Evolutionary conservation across 805 yeast species (phyloP), one percentile per base, ranked within the genome.

Genomic region (Sugiyamaella boreocaroliniensis): DNA sequence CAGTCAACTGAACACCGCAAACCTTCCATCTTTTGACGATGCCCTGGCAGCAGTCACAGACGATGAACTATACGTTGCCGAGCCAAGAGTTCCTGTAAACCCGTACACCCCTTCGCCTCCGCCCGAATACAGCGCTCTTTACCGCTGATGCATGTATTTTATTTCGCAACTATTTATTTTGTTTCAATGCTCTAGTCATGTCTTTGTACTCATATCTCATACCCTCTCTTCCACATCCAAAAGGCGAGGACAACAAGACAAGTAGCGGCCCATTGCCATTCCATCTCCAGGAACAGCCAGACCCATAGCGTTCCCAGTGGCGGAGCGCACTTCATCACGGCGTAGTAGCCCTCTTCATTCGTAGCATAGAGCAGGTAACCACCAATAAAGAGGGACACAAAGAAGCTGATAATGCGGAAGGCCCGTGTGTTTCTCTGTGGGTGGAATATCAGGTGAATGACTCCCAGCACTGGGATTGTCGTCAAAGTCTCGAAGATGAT

Each of bases 241-340:
- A 53, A 54, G 8, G 58, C 65, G 10, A 66, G 57, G 1, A 59
- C 57, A 8, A 59, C 59, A 22, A 68, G 49, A 12, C 63, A 53
- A 5, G 59, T 49, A 3, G 63, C 60, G 1, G 69, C 64, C 61
- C 58, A 64, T 19, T 65, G 60, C 66, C 71, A 67, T 48, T 70
- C 71, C 60, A 72, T 55, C 53, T 72, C 76, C 16, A 71, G 55
- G 47, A 71, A 66, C 20, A 69, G 57, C 73, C 74, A 71, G 8
- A 69, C 64, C 65, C 71, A 67, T 8, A 71, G 51, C 12, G 76
- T 71, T 16, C 74, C 75, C 4, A 71, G 55, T 1, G 75, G 69
- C 9, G 76, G 76, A 6, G 73, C 72, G 43, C 63, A 55, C 42
- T 62, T 58, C 74, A 71, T 72, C 18, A 68, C 64, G 2, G 69